phyloP scores from a whole-genome alignment of 495 filamentous ascomycete species.

The Penicillium ucsense region DNA sequence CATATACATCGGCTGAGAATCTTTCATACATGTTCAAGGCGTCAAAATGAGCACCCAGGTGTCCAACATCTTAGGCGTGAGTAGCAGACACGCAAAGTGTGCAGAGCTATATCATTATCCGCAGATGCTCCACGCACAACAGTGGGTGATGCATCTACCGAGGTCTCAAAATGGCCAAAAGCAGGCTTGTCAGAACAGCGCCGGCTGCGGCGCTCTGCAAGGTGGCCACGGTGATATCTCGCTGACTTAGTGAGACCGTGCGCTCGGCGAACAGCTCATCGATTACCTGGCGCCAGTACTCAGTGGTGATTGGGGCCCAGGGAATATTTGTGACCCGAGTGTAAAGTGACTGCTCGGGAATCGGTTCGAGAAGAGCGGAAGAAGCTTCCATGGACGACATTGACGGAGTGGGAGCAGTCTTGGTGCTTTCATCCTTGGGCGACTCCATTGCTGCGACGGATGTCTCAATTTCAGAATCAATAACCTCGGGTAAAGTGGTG shows the following conservation, averaged over 20 bases:
- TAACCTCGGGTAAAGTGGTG: constrained; percentile 2
- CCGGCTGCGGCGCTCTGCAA: constrained; percentile 67
- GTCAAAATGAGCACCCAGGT: too few species aligned
- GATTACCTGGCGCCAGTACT: constrained; percentile 42
- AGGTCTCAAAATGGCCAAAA: constrained; percentile 50
- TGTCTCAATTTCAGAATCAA: constrained; percentile 8
- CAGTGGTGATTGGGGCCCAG: constrained; percentile 15
- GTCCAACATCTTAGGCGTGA: too few species aligned
- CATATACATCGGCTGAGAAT: too few species aligned
- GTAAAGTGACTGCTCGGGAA: constrained; percentile 12
- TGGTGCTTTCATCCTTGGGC: not conserved
- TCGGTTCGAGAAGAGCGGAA: constrained; percentile 5
- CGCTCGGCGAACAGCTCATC: constrained; percentile 58
- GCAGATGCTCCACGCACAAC: not conserved
- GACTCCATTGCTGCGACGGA: constrained; percentile 3
- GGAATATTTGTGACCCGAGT: constrained; percentile 16
- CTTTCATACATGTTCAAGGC: too few species aligned
- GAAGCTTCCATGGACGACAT: not conserved
- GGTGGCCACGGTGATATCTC: constrained; percentile 62
- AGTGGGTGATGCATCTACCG: constrained; percentile 18
- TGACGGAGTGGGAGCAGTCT: not conserved
- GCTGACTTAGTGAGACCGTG: constrained; percentile 54
- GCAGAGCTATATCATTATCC: too few species aligned
- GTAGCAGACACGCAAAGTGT: too few species aligned
- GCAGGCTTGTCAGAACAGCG: constrained; percentile 48